Evolutionary conservation across 2,329 filamentous ascomycete species (phyloP).

Genomic region (Tolypocladium amazonense): DNA sequence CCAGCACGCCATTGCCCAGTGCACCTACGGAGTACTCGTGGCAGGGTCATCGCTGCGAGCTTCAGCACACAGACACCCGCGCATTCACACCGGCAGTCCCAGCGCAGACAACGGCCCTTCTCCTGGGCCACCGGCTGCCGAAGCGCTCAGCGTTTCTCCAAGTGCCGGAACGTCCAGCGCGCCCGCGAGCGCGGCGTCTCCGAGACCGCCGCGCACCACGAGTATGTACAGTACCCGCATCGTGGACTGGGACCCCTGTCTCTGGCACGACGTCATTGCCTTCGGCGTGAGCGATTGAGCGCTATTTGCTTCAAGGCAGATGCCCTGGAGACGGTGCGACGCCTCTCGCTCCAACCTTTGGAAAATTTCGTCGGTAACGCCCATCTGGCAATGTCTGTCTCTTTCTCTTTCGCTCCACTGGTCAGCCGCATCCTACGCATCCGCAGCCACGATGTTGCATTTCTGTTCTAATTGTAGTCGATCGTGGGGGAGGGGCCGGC

Average conservation of each 20-base stretch:
- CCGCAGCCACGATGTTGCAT: neutral
- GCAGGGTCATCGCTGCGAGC: neutral
- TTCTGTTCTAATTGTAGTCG: neutral
- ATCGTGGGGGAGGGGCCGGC: neutral
- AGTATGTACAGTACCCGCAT: neutral
- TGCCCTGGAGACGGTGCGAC: neutral
- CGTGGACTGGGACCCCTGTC: neutral
- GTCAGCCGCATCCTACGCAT: neutral
- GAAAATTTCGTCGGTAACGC: neutral
- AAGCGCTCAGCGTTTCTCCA: neutral
- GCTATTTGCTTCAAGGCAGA: neutral
- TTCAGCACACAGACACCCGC: neutral
- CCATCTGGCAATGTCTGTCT: neutral
- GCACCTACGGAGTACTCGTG: no score
- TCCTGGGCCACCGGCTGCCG: neutral
- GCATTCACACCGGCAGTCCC: neutral
- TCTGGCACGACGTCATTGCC: constrained; percentile 12
- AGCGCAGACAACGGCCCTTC: neutral
- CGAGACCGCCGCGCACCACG: constrained; percentile 7
- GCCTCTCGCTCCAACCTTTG: neutral
- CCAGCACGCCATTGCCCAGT: neutral
- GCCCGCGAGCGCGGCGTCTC: constrained; percentile 7
- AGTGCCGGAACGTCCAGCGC: neutral
- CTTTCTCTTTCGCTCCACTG: neutral
- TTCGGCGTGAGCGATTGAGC: neutral